These are phyloP conservation scores for Pseudohalonectria lignicola DNA, from an alignment of 2,329 filamentous ascomycete species.

Conservation along the genomic window DNA sequence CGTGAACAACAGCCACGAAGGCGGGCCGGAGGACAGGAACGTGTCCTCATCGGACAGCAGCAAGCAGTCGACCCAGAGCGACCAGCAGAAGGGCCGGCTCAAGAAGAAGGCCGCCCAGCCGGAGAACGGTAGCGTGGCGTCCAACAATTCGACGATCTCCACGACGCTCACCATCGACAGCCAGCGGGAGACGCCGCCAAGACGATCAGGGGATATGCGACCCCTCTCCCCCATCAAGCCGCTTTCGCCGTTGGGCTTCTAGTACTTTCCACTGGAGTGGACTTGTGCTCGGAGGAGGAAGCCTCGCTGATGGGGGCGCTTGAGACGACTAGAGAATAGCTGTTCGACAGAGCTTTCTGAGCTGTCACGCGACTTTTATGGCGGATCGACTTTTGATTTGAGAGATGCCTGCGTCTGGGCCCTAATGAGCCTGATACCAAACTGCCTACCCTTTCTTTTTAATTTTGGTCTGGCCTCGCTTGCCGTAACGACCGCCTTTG, in stretches of 20 bases:
- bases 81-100: constrained; percentile 18
- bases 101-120: constrained; percentile 29
- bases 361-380: not conserved
- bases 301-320: too few species aligned
- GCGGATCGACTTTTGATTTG: not conserved
- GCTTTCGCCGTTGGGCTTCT: constrained; percentile 51
- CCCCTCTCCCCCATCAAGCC: constrained; percentile 57
- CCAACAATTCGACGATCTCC: constrained; percentile 31
- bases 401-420: too few species aligned
- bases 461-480: too few species aligned
- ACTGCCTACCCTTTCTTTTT: too few species aligned
- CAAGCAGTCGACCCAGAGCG: constrained; percentile 31
- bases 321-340: too few species aligned
- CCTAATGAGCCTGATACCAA: too few species aligned
- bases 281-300: not conserved
- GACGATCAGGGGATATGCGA: constrained; percentile 31
- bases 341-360: too few species aligned
- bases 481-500: too few species aligned
- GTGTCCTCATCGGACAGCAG: constrained; percentile 57
- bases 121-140: constrained; percentile 31
- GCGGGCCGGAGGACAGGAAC: constrained; percentile 38
- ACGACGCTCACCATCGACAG: constrained; percentile 34
- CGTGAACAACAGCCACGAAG: constrained; percentile 11
- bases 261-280: constrained; percentile 5
- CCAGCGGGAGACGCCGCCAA: constrained; percentile 23